Evolutionary conservation across 331 rosid species (phyloP).

Genomic region (Phaseolus coccineus): DNA sequence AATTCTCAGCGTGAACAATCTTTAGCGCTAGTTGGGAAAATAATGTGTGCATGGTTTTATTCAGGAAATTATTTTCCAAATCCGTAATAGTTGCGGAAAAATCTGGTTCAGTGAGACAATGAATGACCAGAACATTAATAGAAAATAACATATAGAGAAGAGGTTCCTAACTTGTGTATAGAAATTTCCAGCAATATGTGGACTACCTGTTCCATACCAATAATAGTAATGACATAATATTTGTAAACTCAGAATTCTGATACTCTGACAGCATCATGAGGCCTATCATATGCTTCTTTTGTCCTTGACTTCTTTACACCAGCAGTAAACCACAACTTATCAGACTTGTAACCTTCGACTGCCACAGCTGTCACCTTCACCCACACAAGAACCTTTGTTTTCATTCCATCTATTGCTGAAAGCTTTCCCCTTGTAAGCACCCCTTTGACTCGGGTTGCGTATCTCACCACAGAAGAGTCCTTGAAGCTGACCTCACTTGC

Average conservation of each 20-base stretch:
- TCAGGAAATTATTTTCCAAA: no score
- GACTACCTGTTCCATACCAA: slow-evolving; percentile 34
- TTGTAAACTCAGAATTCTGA: slow-evolving; percentile 60
- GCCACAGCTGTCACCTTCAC: slow-evolving; percentile 79
- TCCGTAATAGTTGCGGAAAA: no score
- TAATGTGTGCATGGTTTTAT: no score
- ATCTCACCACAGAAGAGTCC: slow-evolving; percentile 80
- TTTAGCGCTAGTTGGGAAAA: no score
- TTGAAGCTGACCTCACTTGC: slow-evolving; percentile 81
- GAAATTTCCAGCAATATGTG: slow-evolving; percentile 21
- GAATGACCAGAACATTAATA: slow-evolving; percentile 35
- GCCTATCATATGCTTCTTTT: slow-evolving; percentile 69
- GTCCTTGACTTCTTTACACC: slow-evolving; percentile 85
- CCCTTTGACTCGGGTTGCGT: slow-evolving; percentile 74
- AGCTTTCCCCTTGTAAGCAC: slow-evolving; percentile 82
- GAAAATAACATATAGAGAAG: slow-evolving; percentile 18
- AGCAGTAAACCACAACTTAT: slow-evolving; percentile 80
- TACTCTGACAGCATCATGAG: slow-evolving; percentile 63
- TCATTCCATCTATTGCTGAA: slow-evolving; percentile 83
- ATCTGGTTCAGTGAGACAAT: slow-evolving; percentile 18
- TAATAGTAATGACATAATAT: background rate
- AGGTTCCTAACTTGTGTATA: slow-evolving; percentile 38
- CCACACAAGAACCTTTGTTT: slow-evolving; percentile 89
- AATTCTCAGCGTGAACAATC: no score
- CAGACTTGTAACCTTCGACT: slow-evolving; percentile 86